Evolutionary conservation across 768 basidiomycete species (phyloP).

Genomic region (Amanita rimosa): DNA sequence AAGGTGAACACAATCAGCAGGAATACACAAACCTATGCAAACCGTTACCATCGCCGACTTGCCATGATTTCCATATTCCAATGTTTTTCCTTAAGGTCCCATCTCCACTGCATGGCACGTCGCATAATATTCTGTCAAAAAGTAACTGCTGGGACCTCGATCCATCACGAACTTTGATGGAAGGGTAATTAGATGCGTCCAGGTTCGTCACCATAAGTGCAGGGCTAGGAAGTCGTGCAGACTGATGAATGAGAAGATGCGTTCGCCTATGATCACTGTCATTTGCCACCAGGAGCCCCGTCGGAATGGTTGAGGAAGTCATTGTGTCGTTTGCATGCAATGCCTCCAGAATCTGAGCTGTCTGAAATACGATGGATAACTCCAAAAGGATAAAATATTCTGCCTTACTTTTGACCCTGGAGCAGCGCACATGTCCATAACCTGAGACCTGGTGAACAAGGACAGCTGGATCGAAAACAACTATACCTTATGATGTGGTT

Average conservation of each 20-base stretch:
- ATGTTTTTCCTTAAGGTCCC: conserved; percentile 93
- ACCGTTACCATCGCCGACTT: conserved; percentile 80
- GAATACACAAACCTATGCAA: conserved; percentile 53
- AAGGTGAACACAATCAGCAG: neutral
- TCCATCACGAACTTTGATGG: conserved; percentile 36
- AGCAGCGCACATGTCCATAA: conserved; percentile 97
- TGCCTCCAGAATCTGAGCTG: conserved; percentile 92
- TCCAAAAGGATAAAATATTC: neutral
- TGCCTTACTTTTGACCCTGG: conserved; percentile 82
- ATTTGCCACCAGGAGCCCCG: conserved; percentile 88
- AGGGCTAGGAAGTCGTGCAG: conserved; percentile 86
- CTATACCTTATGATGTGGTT: conserved; percentile 76
- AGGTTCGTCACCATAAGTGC: conserved; percentile 93
- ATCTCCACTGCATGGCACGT: conserved; percentile 97
- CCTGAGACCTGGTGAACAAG: conserved; percentile 25
- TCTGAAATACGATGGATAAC: conserved; percentile 30
- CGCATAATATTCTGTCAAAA: conserved; percentile 91
- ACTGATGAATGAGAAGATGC: conserved; percentile 95
- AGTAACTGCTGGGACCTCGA: conserved; percentile 40
- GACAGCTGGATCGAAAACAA: neutral
- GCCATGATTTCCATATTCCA: conserved; percentile 93
- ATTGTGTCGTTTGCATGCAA: conserved; percentile 70
- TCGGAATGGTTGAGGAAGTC: conserved; percentile 56
- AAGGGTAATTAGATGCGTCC: conserved; percentile 82
- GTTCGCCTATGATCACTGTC: conserved; percentile 92